Evolutionary conservation across 345 rosid genomes (phyloP), one percentile per base, ranked within the genome.

Genomic region (Heritiera littoralis): DNA sequence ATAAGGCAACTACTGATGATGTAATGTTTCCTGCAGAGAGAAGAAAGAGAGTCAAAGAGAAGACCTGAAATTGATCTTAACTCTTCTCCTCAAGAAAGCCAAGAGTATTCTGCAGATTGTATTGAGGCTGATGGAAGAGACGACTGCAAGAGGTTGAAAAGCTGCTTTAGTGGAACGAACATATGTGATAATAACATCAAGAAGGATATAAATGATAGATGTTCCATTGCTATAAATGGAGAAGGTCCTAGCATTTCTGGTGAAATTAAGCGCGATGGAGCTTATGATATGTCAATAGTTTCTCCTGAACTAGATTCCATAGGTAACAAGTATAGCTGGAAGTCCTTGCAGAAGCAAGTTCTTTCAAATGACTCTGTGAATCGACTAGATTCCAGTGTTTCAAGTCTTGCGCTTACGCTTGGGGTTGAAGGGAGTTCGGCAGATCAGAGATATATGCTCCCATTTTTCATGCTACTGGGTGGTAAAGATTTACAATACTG

Each of bases 331-430:
- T 9, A n/a, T 64, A 64, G 68, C 10, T 30, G 54, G 18, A 49
- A 67, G 69, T 13, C 63, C 64, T 15, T 11, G 28, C 28, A 40
- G 61, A 20, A 5, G 18, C 75, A 66, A 12, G 54, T 6, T 30
- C n/a, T 14, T 30, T 23, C 70, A 35, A 35, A 13, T 14, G 23
- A 69, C 40, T 28, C 72, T 20, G 41, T 23, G 69, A 35, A 63
- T 43, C 9, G 13, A 10, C 59, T 20, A 66, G 67, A 69, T 60
- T 14, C 72, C 15, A 38, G 77, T 71, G 80, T 69, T 61, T 14
- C 72, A 55, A 56, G 71, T 71, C 85, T 72, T 18, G 85, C 72
- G 43, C 84, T 78, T 35, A 43, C 45, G 12, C 59, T 75, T 20
- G 79, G 81, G 20, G 1, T 40, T 35, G 69, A 6, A 65, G 65